Base-by-base conservation (phyloP, 1,284 basidiomycete genomes). In the Melampsora americana region DNA sequence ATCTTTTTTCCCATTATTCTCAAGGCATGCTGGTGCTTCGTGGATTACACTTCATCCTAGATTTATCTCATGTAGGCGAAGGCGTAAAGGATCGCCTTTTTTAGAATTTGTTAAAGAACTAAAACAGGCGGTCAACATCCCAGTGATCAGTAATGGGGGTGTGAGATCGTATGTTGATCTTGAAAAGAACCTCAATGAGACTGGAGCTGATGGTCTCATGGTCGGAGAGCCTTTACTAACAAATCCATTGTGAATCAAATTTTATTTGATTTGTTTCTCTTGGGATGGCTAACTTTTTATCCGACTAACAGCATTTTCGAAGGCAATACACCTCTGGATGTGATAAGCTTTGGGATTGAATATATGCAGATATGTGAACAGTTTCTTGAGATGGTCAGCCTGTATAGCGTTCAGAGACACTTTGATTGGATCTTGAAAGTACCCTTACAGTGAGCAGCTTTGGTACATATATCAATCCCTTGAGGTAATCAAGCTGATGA, bases 201-300 rank as follows among this genome's bases (percentile, higher is more conserved):
- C 90, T 1, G 84, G 86, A n/a, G 89, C 89, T 59, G 87, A 90
- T 79, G 90, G 90, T 9, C 81, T 89, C 77, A 92, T 92, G 90
- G 88, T 91, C 2, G 90, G 89, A 9, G 90, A 92, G 81, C 86
- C 87, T 23, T 82, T 92, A 46, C 83, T 91, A 7, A 87, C 86
- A 32, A 89, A 90, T 82, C 89, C 90, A 42, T 87, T 86, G 90
- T 90, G 77, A 44, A 86, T 80, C 39, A 42, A 42, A 42, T 9
- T 42, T 42, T 42, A 1, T 42, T 6, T 42, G 39, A 42, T 5
- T 42, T 42, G 39, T 42, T 5, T 12, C 6, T 42, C 39, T 7
- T 42, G 39, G 11, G 4, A 7, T 42, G 6, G 39, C 39, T 42
- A 12, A 42, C 39, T 9, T 42, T 12, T 42, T 11, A 42, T 42